Conservation (phyloP, 2,329 filamentous ascomycete species). For the Scytalidium sp. region DNA sequence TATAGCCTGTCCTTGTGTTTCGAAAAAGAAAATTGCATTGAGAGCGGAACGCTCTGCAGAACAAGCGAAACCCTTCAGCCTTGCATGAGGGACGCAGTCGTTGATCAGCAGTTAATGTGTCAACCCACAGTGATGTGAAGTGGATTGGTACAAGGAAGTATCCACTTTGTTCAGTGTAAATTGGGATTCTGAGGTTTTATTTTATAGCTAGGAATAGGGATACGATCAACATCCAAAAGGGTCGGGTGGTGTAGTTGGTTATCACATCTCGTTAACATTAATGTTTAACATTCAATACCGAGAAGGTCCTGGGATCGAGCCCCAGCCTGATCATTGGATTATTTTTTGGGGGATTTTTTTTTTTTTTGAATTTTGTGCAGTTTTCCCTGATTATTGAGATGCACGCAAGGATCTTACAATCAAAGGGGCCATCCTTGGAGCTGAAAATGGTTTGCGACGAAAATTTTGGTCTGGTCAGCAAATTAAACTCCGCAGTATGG, state of each 20-base stretch:
- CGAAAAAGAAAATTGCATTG: neutral
- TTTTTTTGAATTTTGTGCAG: neutral
- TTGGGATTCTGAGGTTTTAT: neutral
- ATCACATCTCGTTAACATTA: constrained; percentile 4
- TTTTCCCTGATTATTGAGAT: no score
- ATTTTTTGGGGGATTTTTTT: neutral
- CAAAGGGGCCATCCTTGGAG: no score
- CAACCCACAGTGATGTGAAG: no score
- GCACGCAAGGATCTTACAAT: no score
- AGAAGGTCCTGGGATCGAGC: constrained; percentile 4
- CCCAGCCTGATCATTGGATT: constrained; percentile 2
- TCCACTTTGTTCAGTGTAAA: neutral
- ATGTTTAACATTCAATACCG: constrained; percentile 2
- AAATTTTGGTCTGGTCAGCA: neutral
- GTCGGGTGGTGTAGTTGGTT: constrained; percentile 3
- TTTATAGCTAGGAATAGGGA: no score
- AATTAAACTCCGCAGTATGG: neutral
- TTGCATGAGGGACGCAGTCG: neutral
- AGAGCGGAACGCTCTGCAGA: no score
- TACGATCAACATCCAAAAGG: neutral
- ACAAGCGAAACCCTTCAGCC: neutral
- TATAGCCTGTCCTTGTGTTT: no score
- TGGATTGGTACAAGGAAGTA: no score
- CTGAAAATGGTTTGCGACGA: no score
- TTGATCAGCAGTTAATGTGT: neutral